phyloP scores from a whole-genome alignment of 2,329 filamentous ascomycete species.

The Hymenoscyphus linearis region DNA sequence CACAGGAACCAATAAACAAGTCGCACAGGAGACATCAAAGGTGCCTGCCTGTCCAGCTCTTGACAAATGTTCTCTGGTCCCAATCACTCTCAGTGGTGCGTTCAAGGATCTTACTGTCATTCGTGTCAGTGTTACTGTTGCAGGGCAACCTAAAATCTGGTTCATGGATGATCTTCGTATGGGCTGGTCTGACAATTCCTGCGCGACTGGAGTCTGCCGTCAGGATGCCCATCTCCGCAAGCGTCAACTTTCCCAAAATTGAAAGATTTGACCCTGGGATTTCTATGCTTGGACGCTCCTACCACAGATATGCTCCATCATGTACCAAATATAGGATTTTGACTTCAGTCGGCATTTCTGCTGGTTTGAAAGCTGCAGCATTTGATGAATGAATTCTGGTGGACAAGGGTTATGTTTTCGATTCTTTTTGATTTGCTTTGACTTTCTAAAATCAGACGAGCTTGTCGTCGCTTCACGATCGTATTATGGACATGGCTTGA shows the following conservation, averaged over 20 bases:
- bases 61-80: constrained; percentile 30
- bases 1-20: constrained; percentile 17
- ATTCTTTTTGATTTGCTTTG: constrained; percentile 10
- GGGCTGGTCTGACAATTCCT: constrained; percentile 40
- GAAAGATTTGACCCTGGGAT: background rate
- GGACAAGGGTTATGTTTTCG: constrained; percentile 4
- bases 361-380: background rate
- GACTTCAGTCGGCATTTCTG: constrained; percentile 2
- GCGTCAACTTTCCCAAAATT: background rate
- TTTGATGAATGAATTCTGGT: constrained; percentile 2
- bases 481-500: constrained; percentile 5
- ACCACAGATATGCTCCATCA: background rate
- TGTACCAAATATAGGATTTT: constrained; percentile 6
- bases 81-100: constrained; percentile 22
- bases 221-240: constrained; percentile 17
- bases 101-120: constrained; percentile 36
- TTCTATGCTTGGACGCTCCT: background rate
- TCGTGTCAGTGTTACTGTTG: constrained; percentile 37
- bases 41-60: constrained; percentile 31
- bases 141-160: constrained; percentile 36
- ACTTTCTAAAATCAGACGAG: constrained; percentile 1
- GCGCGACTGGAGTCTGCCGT: constrained; percentile 36
- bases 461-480: background rate
- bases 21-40: constrained; percentile 23
- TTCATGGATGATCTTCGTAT: constrained; percentile 43